Percentiles rank a stretch among this genome's conserved stretches.
Conservation (phyloP, 345 rosid genomes). For the Geranium rotundifolium region DNA sequence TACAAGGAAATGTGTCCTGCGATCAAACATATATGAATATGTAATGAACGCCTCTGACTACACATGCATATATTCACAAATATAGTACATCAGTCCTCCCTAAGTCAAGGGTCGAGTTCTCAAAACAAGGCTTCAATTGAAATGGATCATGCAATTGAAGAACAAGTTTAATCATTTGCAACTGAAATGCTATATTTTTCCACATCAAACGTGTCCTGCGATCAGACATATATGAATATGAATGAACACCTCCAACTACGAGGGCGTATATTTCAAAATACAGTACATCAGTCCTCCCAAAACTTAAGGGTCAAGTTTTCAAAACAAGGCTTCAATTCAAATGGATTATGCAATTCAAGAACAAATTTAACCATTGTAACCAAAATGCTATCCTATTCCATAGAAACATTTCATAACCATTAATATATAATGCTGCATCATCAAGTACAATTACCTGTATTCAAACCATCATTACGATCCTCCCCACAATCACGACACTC, state of each 20-base stretch:
- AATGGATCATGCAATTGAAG: no score
- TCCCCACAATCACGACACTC: not conserved
- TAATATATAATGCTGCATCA: no score
- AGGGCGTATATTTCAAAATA: not conserved
- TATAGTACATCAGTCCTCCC: not conserved
- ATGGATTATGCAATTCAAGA: no score
- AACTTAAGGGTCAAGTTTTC: no score
- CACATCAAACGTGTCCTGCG: constrained; percentile 41
- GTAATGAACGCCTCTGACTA: constrained; percentile 1
- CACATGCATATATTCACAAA: not conserved
- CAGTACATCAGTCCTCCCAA: not conserved
- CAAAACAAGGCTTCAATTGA: no score
- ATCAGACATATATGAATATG: constrained; percentile 29
- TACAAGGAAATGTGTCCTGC: constrained; percentile 50
- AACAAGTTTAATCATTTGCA: no score
- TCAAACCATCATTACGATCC: not conserved
- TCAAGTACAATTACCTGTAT: not conserved
- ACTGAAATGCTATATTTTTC: no score
- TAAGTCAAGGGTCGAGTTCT: no score
- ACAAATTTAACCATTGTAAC: no score
- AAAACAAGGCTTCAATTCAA: no score
- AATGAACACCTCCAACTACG: not conserved
- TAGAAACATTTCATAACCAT: no score
- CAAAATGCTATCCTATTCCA: no score
- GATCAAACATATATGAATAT: constrained; percentile 29